These are phyloP conservation scores for Pestalotiopsis fici DNA, from an alignment of 2,329 filamentous ascomycete genomes.

Conservation along the genomic window DNA sequence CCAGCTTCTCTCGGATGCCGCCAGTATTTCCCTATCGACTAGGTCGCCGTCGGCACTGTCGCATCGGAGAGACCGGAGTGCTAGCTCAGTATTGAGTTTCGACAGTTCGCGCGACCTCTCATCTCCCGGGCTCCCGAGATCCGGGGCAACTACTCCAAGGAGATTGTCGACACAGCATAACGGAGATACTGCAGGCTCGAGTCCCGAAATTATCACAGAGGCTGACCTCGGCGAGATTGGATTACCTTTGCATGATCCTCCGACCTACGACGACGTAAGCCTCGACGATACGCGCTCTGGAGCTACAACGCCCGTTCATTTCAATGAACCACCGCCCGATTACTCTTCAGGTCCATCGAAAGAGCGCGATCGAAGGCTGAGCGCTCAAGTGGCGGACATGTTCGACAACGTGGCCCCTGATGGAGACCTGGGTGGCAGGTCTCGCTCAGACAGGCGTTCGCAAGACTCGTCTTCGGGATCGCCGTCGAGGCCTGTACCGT, in stretches of 20 bases:
- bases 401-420: slow-evolving; percentile 20
- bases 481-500: not conserved
- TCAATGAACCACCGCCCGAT: slow-evolving; percentile 51
- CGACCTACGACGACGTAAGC: slow-evolving; percentile 54
- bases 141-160: slow-evolving; percentile 42
- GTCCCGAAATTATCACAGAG: slow-evolving; percentile 52
- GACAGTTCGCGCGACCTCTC: slow-evolving; percentile 44
- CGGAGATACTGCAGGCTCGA: slow-evolving; percentile 43
- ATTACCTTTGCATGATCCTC: slow-evolving; percentile 47
- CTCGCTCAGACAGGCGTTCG: not conserved
- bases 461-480: not conserved
- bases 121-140: slow-evolving; percentile 41
- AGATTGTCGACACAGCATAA: slow-evolving; percentile 31
- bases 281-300: slow-evolving; percentile 40
- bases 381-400: slow-evolving; percentile 30
- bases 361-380: slow-evolving; percentile 30
- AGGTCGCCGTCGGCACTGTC: slow-evolving; percentile 21
- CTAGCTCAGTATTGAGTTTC: slow-evolving; percentile 58
- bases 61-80: slow-evolving; percentile 47
- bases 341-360: slow-evolving; percentile 43
- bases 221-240: slow-evolving; percentile 47
- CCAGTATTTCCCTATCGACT: slow-evolving; percentile 52
- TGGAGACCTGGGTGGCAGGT: slow-evolving; percentile 21
- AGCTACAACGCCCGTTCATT: slow-evolving; percentile 26
- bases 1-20: slow-evolving; percentile 71